Conservation (phyloP, 2,329 filamentous ascomycete species). For the Arthrobotrys sphaeroides region DNA sequence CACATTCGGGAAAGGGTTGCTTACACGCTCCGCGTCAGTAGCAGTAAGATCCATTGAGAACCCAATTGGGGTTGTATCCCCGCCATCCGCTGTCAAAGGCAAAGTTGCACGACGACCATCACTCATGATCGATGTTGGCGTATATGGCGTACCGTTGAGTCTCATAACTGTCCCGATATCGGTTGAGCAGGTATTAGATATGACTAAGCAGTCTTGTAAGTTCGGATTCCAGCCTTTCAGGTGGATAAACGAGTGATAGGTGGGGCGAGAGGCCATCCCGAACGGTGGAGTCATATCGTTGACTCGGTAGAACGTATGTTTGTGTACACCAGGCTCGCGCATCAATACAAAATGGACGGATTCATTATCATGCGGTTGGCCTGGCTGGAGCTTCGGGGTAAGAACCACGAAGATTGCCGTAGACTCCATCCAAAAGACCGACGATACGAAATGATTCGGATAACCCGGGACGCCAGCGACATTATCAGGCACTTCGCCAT, state of each 20-base stretch:
- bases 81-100: conserved; percentile 72
- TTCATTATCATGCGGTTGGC: conserved; percentile 53
- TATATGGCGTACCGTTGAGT: conserved; percentile 69
- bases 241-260: conserved; percentile 80
- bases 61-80: conserved; percentile 81
- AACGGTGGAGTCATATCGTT: conserved; percentile 78
- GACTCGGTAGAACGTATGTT: conserved; percentile 78
- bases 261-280: conserved; percentile 71
- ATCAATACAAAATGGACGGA: conserved; percentile 84
- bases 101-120: conserved; percentile 79
- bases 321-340: conserved; percentile 64
- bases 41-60: conserved; percentile 83
- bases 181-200: conserved; percentile 80
- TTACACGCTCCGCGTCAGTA: conserved; percentile 66
- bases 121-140: conserved; percentile 75
- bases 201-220: conserved; percentile 80
- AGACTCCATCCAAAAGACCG: conserved; percentile 88
- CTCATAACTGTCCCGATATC: conserved; percentile 82
- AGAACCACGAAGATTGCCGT: conserved; percentile 83
- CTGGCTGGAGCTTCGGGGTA: conserved; percentile 68
- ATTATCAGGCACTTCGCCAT: conserved; percentile 77
- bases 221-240: conserved; percentile 82
- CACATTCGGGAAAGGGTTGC: conserved; percentile 66
- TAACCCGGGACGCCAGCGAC: conserved; percentile 80
- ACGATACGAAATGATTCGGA: conserved; percentile 76